These are phyloP conservation scores for Sonneratia caseolaris DNA, from an alignment of 345 rosid species.

Conservation along the genomic window DNA sequence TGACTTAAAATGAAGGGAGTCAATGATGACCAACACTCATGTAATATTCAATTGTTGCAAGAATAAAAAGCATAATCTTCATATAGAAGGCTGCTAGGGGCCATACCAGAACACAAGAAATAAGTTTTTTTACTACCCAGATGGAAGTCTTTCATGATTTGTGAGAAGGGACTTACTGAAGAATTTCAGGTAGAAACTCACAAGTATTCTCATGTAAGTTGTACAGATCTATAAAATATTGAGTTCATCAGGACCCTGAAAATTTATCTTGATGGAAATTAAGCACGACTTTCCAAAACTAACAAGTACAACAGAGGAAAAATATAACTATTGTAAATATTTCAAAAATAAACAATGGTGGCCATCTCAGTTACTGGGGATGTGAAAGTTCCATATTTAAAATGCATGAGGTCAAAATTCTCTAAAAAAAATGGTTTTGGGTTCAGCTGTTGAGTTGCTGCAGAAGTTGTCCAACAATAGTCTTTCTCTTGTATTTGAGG, in stretches of 20 bases:
- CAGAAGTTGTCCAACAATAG: background rate
- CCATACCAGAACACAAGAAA: too few relatives aligned
- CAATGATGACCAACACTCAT: background rate
- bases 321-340: background rate
- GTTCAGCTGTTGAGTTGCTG: background rate
- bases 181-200: background rate
- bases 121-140: too few relatives aligned
- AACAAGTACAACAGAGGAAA: background rate
- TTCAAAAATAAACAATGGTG: background rate
- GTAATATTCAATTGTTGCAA: background rate
- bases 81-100: background rate
- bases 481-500: background rate
- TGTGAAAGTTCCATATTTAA: background rate
- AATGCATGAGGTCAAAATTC: background rate
- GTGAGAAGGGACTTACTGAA: background rate
- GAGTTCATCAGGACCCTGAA: background rate
- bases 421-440: background rate
- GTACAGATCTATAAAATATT: background rate
- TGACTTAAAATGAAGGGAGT: background rate
- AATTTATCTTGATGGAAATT: too few relatives aligned
- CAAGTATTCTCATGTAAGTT: background rate
- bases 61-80: background rate
- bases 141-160: too few relatives aligned
- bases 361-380: background rate
- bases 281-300: background rate